Evolutionary conservation across 208 protist genomes (phyloP).

Genomic region (Blastocrithidia nonstop): DNA sequence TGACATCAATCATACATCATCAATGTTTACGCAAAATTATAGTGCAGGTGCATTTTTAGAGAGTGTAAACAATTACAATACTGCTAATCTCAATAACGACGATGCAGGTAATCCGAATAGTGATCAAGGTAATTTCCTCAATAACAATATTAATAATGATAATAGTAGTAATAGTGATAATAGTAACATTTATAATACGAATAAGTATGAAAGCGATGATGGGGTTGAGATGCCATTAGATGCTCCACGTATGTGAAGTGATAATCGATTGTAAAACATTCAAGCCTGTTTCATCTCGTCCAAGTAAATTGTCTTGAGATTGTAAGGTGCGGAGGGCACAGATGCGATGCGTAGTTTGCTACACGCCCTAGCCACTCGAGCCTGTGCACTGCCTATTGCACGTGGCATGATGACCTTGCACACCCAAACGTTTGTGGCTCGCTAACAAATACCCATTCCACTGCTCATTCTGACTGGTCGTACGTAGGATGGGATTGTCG

Average conservation of each 20-base stretch:
- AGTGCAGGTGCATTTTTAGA: no score
- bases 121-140: no score
- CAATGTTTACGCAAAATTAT: no score
- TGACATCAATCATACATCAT: no score
- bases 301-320: constrained; percentile 28
- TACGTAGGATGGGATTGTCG: constrained; percentile 43
- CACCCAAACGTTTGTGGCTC: constrained; percentile 59
- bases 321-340: constrained; percentile 26
- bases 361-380: constrained; percentile 19
- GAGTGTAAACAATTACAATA: no score
- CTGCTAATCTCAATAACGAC: no score
- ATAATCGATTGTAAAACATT: constrained; percentile 43
- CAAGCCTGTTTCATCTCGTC: constrained; percentile 70
- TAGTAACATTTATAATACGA: no score
- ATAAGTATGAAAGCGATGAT: no score
- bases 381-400: constrained; percentile 38
- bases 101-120: no score
- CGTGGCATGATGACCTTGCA: constrained; percentile 75
- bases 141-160: no score
- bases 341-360: constrained; percentile 37
- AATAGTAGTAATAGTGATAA: no score
- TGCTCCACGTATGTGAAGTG: constrained; percentile 51
- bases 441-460: constrained; percentile 71
- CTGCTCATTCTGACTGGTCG: constrained; percentile 43
- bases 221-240: constrained; percentile 61